Conservation (phyloP, 2,329 filamentous ascomycete genomes). For the Aschersonia sp. region DNA sequence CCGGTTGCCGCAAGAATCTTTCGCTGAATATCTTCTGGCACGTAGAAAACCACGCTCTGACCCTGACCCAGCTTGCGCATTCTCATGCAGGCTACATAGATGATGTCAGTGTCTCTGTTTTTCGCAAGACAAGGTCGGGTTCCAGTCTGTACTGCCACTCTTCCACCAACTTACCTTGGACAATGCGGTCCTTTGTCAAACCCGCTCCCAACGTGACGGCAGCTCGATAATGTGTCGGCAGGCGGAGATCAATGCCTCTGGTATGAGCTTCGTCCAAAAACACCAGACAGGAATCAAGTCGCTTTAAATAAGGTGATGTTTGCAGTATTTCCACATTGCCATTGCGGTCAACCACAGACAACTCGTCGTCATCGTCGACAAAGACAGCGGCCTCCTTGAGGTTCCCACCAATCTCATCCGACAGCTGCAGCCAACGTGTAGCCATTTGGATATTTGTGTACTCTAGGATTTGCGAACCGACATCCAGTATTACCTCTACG, state of each 20-base stretch:
- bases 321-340: slow-evolving; percentile 33
- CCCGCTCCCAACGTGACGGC: slow-evolving; percentile 51
- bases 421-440: slow-evolving; percentile 29
- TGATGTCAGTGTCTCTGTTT: too few relatives aligned
- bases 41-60: slow-evolving; percentile 48
- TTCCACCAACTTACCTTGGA: slow-evolving; percentile 39
- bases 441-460: slow-evolving; percentile 41
- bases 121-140: too few relatives aligned
- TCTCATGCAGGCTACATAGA: slow-evolving; percentile 46
- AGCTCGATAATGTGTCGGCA: slow-evolving; percentile 44
- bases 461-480: slow-evolving; percentile 56
- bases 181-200: slow-evolving; percentile 52
- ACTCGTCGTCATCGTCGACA: slow-evolving; percentile 38
- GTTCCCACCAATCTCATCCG: background rate
- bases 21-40: slow-evolving; percentile 40
- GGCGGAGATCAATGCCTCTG: slow-evolving; percentile 50
- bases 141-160: background rate
- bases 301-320: slow-evolving; percentile 40
- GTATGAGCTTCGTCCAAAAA: slow-evolving; percentile 61
- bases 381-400: slow-evolving; percentile 31
- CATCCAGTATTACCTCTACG: slow-evolving; percentile 48
- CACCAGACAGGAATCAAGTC: slow-evolving; percentile 44
- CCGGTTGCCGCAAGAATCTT: slow-evolving; percentile 25
- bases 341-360: slow-evolving; percentile 34
- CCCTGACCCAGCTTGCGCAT: slow-evolving; percentile 54